These are phyloP conservation scores for Colletotrichum lini DNA, from an alignment of 2,329 filamentous ascomycete genomes.

Conservation along the genomic window DNA sequence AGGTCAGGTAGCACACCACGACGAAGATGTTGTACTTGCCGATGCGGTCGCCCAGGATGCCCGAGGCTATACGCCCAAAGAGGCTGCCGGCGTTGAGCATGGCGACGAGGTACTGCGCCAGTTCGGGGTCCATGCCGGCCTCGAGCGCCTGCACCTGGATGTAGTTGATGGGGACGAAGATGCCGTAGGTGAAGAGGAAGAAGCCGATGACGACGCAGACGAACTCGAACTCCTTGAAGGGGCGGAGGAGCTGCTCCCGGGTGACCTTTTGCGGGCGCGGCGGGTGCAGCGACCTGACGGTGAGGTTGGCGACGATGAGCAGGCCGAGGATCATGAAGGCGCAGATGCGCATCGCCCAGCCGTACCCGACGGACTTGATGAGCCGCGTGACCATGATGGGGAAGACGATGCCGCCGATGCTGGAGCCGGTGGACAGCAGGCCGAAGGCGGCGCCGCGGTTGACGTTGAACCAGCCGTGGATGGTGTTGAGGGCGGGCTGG, in stretches of 20 bases:
- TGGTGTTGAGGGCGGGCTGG: slow-evolving; percentile 51
- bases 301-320: slow-evolving; percentile 52
- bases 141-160: slow-evolving; percentile 51
- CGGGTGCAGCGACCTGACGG: slow-evolving; percentile 48
- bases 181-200: slow-evolving; percentile 54
- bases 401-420: slow-evolving; percentile 57
- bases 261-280: slow-evolving; percentile 49
- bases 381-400: slow-evolving; percentile 57
- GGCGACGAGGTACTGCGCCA: slow-evolving; percentile 54
- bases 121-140: slow-evolving; percentile 47
- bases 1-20: slow-evolving; percentile 60
- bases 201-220: slow-evolving; percentile 50
- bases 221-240: slow-evolving; percentile 51
- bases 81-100: slow-evolving; percentile 57
- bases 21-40: slow-evolving; percentile 61
- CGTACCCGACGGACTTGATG: slow-evolving; percentile 54
- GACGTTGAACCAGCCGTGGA: slow-evolving; percentile 54
- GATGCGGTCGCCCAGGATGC: slow-evolving; percentile 52
- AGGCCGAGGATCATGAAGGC: slow-evolving; percentile 55
- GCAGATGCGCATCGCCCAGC: slow-evolving; percentile 56
- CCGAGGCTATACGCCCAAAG: slow-evolving; percentile 54
- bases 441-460: slow-evolving; percentile 55
- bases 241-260: slow-evolving; percentile 50
- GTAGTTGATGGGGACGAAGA: slow-evolving; percentile 56
- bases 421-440: slow-evolving; percentile 53